A percentile compares a stretch with the other conserved stretches of the same genome.
Evolutionary conservation across 1,139 yeast genomes (phyloP).

Genomic region (Blastobotrys ciferrii): DNA sequence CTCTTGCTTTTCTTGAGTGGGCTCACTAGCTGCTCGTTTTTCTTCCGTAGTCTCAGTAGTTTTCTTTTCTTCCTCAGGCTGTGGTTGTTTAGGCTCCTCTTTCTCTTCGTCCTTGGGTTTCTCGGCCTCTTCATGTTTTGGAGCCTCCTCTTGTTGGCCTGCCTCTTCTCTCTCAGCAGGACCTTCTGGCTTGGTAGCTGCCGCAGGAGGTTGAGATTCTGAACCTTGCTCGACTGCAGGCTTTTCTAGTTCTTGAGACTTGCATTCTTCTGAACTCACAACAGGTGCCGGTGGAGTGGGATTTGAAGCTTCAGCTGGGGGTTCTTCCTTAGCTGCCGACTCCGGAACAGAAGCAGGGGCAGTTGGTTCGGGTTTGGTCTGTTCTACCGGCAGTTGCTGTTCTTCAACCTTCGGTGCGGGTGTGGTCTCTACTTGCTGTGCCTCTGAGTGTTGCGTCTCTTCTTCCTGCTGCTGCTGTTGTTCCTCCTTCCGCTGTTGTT

Average conservation of each 20-base stretch:
- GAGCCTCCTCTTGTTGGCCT: too few relatives aligned
- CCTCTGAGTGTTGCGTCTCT: neutral
- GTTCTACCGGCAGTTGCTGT: neutral
- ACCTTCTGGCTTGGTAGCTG: slow-evolving; percentile 10
- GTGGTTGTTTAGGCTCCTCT: slow-evolving; percentile 6
- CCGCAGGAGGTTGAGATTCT: neutral
- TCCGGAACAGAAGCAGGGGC: slow-evolving; percentile 8
- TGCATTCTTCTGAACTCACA: slow-evolving; percentile 24
- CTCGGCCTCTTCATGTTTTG: too few relatives aligned
- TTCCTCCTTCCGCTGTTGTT: neutral
- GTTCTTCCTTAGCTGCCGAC: slow-evolving; percentile 18
- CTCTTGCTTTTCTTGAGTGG: slow-evolving; percentile 1
- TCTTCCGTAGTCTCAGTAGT: slow-evolving; percentile 23
- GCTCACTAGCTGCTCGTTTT: slow-evolving; percentile 22
- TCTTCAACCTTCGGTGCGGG: too few relatives aligned
- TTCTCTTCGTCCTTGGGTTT: neutral
- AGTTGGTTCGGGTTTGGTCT: neutral
- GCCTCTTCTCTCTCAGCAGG: slow-evolving; percentile 16
- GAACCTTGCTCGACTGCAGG: neutral
- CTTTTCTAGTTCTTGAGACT: slow-evolving; percentile 25
- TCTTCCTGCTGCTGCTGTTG: neutral
- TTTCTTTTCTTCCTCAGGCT: slow-evolving; percentile 8
- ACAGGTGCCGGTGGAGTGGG: slow-evolving; percentile 14
- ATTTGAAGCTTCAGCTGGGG: neutral
- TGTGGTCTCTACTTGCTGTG: neutral